phyloP scores from a whole-genome alignment of 1,284 basidiomycete species.

The Somion occarium region DNA sequence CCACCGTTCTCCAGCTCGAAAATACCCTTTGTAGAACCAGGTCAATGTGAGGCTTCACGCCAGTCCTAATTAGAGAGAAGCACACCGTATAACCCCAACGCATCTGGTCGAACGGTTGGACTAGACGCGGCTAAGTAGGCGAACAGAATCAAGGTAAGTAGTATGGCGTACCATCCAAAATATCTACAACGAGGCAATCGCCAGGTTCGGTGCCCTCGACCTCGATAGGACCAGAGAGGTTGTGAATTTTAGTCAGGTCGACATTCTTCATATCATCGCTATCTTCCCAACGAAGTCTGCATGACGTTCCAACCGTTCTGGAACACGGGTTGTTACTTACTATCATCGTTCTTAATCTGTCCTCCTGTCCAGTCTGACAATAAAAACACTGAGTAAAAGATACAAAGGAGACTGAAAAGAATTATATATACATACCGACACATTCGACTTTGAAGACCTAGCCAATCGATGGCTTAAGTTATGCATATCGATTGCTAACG shows the following conservation, averaged over 20 bases:
- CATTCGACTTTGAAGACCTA: constrained; percentile 72
- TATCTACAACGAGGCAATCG: constrained; percentile 75
- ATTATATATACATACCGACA: constrained; percentile 41
- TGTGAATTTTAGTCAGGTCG: constrained; percentile 64
- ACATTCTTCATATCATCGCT: constrained; percentile 68
- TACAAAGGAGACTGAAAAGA: not conserved
- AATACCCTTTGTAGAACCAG: constrained; percentile 49
- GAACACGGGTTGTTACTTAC: constrained; percentile 30
- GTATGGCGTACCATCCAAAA: constrained; percentile 67
- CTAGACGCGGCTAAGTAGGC: constrained; percentile 26
- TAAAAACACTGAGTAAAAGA: not conserved
- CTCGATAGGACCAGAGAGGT: constrained; percentile 71
- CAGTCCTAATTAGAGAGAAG: constrained; percentile 8
- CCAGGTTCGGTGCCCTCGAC: constrained; percentile 76
- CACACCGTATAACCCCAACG: constrained; percentile 76
- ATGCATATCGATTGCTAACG: not conserved
- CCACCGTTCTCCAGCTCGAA: constrained; percentile 74
- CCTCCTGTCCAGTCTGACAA: constrained; percentile 66
- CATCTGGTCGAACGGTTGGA: constrained; percentile 70
- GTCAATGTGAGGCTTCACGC: constrained; percentile 4
- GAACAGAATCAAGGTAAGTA: not conserved
- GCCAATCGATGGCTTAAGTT: not conserved
- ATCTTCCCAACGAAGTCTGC: constrained; percentile 27
- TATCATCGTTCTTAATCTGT: constrained; percentile 73
- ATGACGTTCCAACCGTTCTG: not conserved